Evolutionary conservation across 208 protist genomes (phyloP).

Genomic region (Crithidia fasciculata): DNA sequence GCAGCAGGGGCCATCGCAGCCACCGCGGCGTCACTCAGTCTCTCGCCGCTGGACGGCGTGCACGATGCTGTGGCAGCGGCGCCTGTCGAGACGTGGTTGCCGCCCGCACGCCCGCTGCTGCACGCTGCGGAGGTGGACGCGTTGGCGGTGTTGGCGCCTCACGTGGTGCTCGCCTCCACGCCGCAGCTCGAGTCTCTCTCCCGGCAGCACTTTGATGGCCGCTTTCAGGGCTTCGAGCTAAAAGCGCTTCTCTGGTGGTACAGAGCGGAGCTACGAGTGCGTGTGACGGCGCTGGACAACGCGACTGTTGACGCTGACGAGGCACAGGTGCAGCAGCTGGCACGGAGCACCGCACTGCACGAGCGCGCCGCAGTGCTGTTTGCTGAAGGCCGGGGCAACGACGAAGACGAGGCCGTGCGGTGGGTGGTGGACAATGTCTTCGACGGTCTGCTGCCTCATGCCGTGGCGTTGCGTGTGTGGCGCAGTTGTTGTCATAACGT

Average conservation of each 20-base stretch:
- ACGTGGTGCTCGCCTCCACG: constrained; percentile 47
- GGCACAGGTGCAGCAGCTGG: constrained; percentile 41
- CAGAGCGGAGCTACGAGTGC: constrained; percentile 26
- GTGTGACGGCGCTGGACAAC: constrained; percentile 11
- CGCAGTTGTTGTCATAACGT: constrained; percentile 10
- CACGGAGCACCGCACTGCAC: constrained; percentile 38
- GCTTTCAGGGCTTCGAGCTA: constrained; percentile 56
- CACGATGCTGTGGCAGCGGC: not conserved
- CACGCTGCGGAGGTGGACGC: constrained; percentile 32
- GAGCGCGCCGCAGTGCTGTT: constrained; percentile 29
- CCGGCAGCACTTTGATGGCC: constrained; percentile 32
- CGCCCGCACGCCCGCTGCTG: constrained; percentile 16
- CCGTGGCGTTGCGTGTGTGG: constrained; percentile 43
- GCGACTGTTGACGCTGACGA: constrained; percentile 17
- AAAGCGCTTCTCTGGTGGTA: constrained; percentile 57
- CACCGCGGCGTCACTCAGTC: not conserved
- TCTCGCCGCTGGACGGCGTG: not conserved
- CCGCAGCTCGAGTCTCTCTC: constrained; percentile 59
- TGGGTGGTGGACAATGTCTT: constrained; percentile 39
- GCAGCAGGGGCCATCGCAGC: constrained; percentile 19
- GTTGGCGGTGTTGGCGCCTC: constrained; percentile 48
- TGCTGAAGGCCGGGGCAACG: not conserved
- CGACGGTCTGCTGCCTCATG: constrained; percentile 40
- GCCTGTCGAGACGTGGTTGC: constrained; percentile 19
- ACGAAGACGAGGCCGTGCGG: not conserved